Evolutionary conservation across 495 filamentous ascomycete genomes (phyloP).

Genomic region (Cairneyella variabilis): DNA sequence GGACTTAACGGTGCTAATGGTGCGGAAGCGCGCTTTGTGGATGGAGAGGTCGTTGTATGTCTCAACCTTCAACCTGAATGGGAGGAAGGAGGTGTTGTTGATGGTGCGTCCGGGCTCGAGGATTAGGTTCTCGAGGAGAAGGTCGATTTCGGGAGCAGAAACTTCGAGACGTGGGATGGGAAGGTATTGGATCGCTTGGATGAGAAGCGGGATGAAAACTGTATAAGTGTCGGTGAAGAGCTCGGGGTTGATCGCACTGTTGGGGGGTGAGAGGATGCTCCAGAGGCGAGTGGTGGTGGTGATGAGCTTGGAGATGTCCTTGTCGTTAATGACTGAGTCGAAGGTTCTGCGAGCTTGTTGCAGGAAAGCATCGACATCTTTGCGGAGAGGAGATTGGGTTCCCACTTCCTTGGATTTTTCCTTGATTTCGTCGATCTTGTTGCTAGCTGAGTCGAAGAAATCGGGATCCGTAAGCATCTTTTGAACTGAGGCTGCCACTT

Average conservation of each 20-base stretch:
- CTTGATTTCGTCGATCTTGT: slow-evolving; percentile 69
- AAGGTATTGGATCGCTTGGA: slow-evolving; percentile 75
- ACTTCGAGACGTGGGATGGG: slow-evolving; percentile 86
- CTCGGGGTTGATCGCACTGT: slow-evolving; percentile 54
- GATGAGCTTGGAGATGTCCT: slow-evolving; percentile 63
- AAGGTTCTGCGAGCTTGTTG: slow-evolving; percentile 64
- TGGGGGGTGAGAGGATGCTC: slow-evolving; percentile 57
- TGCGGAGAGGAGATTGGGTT: slow-evolving; percentile 58
- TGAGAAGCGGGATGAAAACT: slow-evolving; percentile 73
- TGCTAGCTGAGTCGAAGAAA: slow-evolving; percentile 68
- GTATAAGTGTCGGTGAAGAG: slow-evolving; percentile 71
- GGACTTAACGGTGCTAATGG: slow-evolving; percentile 58
- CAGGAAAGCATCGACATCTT: slow-evolving; percentile 72
- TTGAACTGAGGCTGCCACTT: slow-evolving; percentile 68
- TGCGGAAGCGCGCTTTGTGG: slow-evolving; percentile 70
- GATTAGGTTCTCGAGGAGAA: slow-evolving; percentile 86
- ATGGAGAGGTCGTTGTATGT: slow-evolving; percentile 85
- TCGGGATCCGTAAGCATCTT: slow-evolving; percentile 82
- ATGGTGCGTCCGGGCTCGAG: slow-evolving; percentile 83
- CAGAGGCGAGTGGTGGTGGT: slow-evolving; percentile 60
- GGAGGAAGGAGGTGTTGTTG: slow-evolving; percentile 85
- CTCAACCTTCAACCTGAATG: slow-evolving; percentile 73
- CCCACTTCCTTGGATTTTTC: slow-evolving; percentile 61
- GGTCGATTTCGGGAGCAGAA: slow-evolving; percentile 74
- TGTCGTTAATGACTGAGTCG: slow-evolving; percentile 62